Evolutionary conservation across 805 yeast species (phyloP), one percentile per base, ranked within the genome.

Genomic region (Metschnikowia matae): DNA sequence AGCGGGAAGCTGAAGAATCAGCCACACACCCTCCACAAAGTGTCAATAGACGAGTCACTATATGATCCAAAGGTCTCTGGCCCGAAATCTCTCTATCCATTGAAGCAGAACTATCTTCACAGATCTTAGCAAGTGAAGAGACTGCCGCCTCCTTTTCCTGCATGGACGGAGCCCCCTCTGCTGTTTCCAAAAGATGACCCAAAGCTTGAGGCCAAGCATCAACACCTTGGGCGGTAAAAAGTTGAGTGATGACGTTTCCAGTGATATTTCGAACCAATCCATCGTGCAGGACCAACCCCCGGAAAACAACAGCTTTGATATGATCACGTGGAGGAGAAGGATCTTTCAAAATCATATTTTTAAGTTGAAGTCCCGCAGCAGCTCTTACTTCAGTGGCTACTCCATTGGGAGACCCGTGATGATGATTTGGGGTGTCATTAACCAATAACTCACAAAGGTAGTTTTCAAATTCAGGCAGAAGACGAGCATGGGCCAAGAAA

Each of bases 191-290:
- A 44, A 92, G 71, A 55, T 80, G 83, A 2, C 86, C 83, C n/a
- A 92, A 68, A 29, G 85, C 74, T 40, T 75, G 78, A 2, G 94
- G 90, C 96, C 96, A 89, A 26, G 74, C 72, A 23, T 74, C 70
- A 40, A 87, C 73, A 1, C 96, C 95, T 40, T 80, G 76, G 8
- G 81, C 73, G 2, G 86, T 75, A 57, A 90, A 86, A 31, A 94
- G 68, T 0, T 96, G 78, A 2, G 97, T 87, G 47, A 92, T 83
- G 45, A 90, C 96, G 61, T 85, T 90, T 37, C 97, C 97, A 5
- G 97, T 85, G 53, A 92, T 88, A 62, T 87, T 89, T 53, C 96
- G 79, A 29, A 92, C 87, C 56, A 88, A 70, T n/a, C 70, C 65
- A 48, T 79, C 79, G 1, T 68, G 57, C 53, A 79, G 85, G 32